Evolutionary conservation across 148 eudicot genomes (phyloP).

Genomic region (Rhododendron henanense): DNA sequence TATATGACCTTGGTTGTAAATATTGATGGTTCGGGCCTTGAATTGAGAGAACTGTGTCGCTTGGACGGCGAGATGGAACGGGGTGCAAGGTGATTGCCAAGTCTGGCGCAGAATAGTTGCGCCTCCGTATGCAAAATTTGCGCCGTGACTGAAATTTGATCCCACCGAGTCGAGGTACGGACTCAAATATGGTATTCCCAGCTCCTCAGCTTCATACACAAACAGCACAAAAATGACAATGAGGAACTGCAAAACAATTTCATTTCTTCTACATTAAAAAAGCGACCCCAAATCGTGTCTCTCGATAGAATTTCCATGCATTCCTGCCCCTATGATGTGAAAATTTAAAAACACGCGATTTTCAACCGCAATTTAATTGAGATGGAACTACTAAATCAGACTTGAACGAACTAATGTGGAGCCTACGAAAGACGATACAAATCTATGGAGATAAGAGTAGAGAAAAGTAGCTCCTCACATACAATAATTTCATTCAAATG

Average conservation of each 20-base stretch:
- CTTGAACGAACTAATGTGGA: too few species aligned
- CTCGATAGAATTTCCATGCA: neutral
- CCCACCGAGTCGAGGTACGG: neutral
- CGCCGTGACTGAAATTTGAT: neutral
- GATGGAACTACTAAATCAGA: too few species aligned
- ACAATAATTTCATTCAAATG: too few species aligned
- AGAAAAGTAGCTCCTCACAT: too few species aligned
- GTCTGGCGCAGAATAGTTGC: neutral
- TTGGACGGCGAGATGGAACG: neutral
- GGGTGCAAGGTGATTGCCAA: neutral
- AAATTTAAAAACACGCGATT: too few species aligned
- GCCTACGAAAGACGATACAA: too few species aligned
- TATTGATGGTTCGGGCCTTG: neutral
- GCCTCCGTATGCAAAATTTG: neutral
- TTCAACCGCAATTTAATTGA: too few species aligned
- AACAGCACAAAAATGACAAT: neutral
- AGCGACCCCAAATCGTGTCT: neutral
- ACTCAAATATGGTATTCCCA: neutral
- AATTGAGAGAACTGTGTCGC: neutral
- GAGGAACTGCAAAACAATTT: neutral
- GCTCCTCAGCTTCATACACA: constrained; percentile 17
- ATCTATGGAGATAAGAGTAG: too few species aligned
- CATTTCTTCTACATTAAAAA: neutral
- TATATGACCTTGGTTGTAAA: neutral
- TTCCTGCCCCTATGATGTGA: neutral